A percentile compares a stretch with the other conserved stretches of the same genome.
Evolutionary conservation across 495 filamentous ascomycete genomes (phyloP).

Genomic region (Neurospora sp.): DNA sequence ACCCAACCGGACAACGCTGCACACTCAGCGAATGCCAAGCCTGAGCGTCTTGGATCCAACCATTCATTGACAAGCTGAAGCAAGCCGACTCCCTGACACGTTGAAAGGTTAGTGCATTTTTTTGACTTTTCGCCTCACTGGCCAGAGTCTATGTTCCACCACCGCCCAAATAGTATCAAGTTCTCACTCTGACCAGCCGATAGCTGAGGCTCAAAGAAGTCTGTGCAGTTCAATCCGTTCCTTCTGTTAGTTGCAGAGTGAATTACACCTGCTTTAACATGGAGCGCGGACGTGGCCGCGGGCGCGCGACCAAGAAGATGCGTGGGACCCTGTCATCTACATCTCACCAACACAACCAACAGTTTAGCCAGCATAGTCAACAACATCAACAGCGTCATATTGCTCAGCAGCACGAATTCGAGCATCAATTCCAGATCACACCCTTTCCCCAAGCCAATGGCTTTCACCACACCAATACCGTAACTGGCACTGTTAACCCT

Average conservation of each 20-base stretch:
- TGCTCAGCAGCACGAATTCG: neutral
- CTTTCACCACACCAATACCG: neutral
- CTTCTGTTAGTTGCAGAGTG: slow-evolving; percentile 5
- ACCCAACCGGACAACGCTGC: neutral
- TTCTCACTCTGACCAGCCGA: neutral
- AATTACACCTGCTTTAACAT: slow-evolving; percentile 14
- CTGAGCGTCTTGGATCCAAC: neutral
- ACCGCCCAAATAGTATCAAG: neutral
- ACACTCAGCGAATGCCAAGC: neutral
- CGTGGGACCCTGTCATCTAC: slow-evolving; percentile 13
- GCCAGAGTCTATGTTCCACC: neutral
- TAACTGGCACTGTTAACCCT: neutral
- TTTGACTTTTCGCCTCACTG: slow-evolving; percentile 24
- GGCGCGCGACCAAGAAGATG: slow-evolving; percentile 23
- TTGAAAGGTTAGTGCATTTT: slow-evolving; percentile 22
- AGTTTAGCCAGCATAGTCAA: neutral
- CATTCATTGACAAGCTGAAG: slow-evolving; percentile 5
- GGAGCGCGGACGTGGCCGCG: slow-evolving; percentile 24
- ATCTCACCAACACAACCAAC: slow-evolving; percentile 5
- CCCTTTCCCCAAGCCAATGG: neutral
- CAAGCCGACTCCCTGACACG: slow-evolving; percentile 22
- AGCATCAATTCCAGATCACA: neutral
- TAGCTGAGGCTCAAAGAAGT: neutral
- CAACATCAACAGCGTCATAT: slow-evolving; percentile 2
- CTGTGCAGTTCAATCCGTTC: neutral